phyloP scores from a whole-genome alignment of 225 moss, liverwort and hornwort species.

The Pseudisothecium myosuroides region DNA sequence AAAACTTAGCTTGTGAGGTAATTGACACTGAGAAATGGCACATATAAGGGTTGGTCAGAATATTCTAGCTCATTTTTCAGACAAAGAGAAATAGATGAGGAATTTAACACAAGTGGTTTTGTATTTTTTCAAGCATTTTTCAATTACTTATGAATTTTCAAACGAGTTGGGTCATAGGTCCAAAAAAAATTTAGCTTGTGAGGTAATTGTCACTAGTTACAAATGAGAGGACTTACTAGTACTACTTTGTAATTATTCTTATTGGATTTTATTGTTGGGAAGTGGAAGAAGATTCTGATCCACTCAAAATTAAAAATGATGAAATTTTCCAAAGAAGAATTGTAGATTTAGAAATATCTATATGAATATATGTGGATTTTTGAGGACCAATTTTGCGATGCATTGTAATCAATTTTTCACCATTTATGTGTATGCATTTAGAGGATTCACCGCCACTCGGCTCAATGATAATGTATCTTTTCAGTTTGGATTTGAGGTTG shows the following conservation, averaged over 20 bases:
- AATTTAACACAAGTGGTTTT: no score
- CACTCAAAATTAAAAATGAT: background rate
- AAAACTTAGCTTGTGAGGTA: no score
- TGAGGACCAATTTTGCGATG: background rate
- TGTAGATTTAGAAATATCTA: background rate
- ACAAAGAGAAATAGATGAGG: no score
- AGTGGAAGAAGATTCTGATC: background rate
- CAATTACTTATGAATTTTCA: no score
- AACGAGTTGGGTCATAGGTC: no score
- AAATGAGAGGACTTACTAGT: background rate
- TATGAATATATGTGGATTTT: rapidly evolving
- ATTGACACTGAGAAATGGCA: no score
- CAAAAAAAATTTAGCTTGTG: background rate
- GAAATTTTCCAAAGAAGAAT: rapidly evolving
- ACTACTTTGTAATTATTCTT: background rate
- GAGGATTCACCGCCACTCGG: background rate
- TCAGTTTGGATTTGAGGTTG: background rate
- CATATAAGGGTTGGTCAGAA: no score
- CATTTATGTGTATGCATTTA: background rate
- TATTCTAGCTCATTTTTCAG: no score
- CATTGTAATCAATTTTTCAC: background rate
- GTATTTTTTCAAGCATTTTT: no score
- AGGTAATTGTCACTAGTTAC: no score
- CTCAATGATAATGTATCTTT: background rate
- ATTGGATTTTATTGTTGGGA: background rate